Conservation (phyloP, 192 early-diverging fungal species). For the Obelidium mucronatum region DNA sequence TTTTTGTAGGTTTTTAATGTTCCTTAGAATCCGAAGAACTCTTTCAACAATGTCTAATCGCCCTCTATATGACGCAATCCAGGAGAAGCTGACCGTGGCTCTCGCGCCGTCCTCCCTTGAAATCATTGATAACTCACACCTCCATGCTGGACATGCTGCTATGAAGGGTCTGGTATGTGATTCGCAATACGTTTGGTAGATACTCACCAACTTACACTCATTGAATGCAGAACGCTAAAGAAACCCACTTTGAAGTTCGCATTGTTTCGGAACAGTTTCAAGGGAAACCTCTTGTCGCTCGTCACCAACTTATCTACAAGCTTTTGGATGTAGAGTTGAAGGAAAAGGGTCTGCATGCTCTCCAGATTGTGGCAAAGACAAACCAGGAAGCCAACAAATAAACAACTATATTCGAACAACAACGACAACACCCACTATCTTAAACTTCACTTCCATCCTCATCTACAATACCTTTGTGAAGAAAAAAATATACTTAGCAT, state of each 20-base stretch:
- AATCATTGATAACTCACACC: constrained; percentile 78
- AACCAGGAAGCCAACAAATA: constrained; percentile 55
- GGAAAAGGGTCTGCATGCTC: constrained; percentile 70
- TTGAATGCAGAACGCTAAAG: constrained; percentile 56
- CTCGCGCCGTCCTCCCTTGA: constrained; percentile 66
- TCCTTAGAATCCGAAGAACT: not conserved
- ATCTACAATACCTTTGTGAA: no score
- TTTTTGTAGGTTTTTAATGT: not conserved
- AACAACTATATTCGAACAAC: not conserved
- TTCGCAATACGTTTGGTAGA: no score
- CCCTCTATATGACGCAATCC: constrained; percentile 24
- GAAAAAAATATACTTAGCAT: constrained; percentile 9
- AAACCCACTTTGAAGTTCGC: constrained; percentile 82
- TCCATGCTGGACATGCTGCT: constrained; percentile 81
- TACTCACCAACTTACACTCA: not conserved
- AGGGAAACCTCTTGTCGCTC: constrained; percentile 49
- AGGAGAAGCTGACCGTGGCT: constrained; percentile 45
- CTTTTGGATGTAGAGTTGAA: constrained; percentile 74
- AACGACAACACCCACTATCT: no score
- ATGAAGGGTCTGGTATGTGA: constrained; percentile 66
- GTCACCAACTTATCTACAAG: constrained; percentile 67
- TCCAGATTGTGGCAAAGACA: constrained; percentile 79
- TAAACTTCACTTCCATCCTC: no score
- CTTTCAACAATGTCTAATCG: constrained; percentile 10
- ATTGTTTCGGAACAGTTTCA: constrained; percentile 74